Base-by-base conservation (phyloP, 1,284 basidiomycete species). In the Leccinum pachyderme region DNA sequence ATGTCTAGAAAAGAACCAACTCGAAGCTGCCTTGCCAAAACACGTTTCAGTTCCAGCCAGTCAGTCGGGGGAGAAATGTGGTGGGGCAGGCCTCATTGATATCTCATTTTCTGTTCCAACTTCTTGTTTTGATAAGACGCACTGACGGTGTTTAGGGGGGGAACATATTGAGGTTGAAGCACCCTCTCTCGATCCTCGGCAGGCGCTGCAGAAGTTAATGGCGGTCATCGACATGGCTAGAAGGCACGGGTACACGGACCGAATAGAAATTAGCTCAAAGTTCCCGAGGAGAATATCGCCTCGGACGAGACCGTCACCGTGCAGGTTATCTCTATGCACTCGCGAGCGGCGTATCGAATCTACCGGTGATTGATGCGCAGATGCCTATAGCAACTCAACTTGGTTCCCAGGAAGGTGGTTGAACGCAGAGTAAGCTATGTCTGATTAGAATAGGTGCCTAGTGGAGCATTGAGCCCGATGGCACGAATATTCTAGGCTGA, bases 101-200 rank as follows among this genome's bases (percentile, higher is more conserved):
- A 7, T 48, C 47, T 37, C 15, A 7, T 27, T 27, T 11, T 33
- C 11, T 29, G 2, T 31, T 39, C 15, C 48, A 9, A 27, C 5
- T n/a, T n/a, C 4, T 8, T 43, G 25, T 15, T 29, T 35, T 47
- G 44, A 45, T 18, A 27, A 31, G 24, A 15, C 37, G 8, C 33
- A 9, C 7, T 31, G 13, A 46, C 45, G 39, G 45, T 27, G 28
- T 43, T 44, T 37, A 32, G 7, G 39, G 31, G 11, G 7, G 28
- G 22, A 15, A 22, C 9, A n/a, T 15, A 7, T 56, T 47, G 58
- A 52, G 44, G 25, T 41, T 56, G 55, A 63, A 44, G 45, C 52
- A 32, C 7, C 4, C n/a, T n/a, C 25, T 29, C 9, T 29, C n/a
- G 31, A 37, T 5, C 15, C 22, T n/a, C 25, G 37, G 37, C 37